Base-by-base conservation (phyloP, 805 yeast genomes). In the Sugiyamaella valdiviana region DNA sequence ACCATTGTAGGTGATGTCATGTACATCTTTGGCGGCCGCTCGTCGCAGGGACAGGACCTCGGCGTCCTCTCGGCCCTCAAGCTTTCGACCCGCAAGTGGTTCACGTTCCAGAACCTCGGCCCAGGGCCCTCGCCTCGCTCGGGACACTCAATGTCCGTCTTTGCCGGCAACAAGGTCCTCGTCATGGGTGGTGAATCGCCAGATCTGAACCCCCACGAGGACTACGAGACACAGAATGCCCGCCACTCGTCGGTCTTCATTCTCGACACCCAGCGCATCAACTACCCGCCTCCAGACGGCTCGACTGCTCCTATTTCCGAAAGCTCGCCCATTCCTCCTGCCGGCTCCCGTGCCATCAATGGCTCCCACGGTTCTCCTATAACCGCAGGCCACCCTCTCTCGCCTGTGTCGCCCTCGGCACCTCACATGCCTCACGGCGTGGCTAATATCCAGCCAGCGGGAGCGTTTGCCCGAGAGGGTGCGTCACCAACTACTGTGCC, bases 151-250 rank as follows among this genome's bases (percentile, higher is more conserved):
- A 70, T 91, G 67, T 81, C 97, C 1, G 82, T 79, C 46, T 71
- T 82, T 43, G 77, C 73, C 21, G 78, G 78, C 52, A 79, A 86
- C 59, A 85, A 82, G 65, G 61, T 91, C 32, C 62, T 90, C 10
- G 78, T 91, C 14, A 82, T 95, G 85, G 99, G 99, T 39, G 98
- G 99, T 50, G 95, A 88, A 65, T 81, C 77, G 58, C 80, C 82
- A 6, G 65, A 68, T 40, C 62, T 69, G 22, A 78, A 78, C 36
- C 15, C 26, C 29, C 43, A 48, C 20, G 46, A 73, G 62, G 54
- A 86, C 83, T 44, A 80, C 80, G 36, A 73, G 76, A 67, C 63
- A 2, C 16, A 23, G n/a, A 36, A 39, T 7, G 15, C 50, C 10
- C 21, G 36, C 19, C 19, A 26, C 37, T 39, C 36, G 14, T 26